Percentiles rank a stretch among this genome's conserved stretches.
phyloP scores from a whole-genome alignment of 768 basidiomycete genomes.

The Cystofilobasidium capitatum region DNA sequence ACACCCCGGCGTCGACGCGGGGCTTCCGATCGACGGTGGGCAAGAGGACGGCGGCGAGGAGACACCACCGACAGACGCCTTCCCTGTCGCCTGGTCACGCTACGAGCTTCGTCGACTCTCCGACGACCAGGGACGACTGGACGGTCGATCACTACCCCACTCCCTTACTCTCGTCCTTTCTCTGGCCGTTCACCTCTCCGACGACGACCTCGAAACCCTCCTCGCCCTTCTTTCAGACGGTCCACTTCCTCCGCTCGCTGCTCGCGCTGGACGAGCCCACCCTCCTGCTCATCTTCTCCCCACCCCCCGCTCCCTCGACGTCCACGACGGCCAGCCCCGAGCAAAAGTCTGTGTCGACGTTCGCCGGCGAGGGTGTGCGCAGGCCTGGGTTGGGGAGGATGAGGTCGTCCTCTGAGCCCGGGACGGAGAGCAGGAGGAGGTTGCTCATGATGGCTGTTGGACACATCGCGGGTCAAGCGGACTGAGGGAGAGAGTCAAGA shows the following conservation, averaged over 20 bases:
- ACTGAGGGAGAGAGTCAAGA: too few species aligned
- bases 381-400: neutral
- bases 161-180: too few species aligned
- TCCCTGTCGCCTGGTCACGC: too few species aligned
- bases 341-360: neutral
- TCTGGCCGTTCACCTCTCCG: too few species aligned
- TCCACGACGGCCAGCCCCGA: neutral
- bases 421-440: neutral
- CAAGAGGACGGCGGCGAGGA: neutral
- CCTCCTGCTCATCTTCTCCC: neutral
- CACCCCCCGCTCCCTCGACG: neutral
- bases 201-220: neutral
- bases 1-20: neutral
- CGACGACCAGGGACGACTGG: too few species aligned
- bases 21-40: neutral
- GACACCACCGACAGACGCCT: too few species aligned
- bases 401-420: constrained; percentile 1
- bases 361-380: neutral
- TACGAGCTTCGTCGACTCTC: too few species aligned
- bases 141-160: too few species aligned
- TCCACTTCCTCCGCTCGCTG: neutral
- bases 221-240: neutral
- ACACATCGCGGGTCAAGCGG: neutral
- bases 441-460: neutral
- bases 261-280: neutral